Evolutionary conservation across 78 protist genomes (phyloP).

Genomic region (Isochrysis galbana): DNA sequence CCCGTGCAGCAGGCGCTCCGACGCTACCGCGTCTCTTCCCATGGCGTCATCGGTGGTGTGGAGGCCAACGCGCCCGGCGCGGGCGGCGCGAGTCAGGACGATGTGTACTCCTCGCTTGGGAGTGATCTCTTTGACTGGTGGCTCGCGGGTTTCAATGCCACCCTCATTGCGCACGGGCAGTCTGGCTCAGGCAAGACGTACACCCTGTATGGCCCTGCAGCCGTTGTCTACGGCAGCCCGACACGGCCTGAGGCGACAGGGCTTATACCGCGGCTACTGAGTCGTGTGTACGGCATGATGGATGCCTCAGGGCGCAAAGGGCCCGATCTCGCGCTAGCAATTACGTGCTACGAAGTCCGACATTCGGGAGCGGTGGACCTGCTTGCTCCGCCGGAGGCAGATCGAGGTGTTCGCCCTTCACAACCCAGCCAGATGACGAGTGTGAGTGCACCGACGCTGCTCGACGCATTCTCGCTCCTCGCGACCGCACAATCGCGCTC

Average conservation of each 20-base stretch:
- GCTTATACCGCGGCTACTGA: background rate
- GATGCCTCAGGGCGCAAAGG: background rate
- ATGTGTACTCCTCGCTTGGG: background rate
- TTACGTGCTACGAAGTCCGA: background rate
- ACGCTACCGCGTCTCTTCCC: background rate
- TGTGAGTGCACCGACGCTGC: background rate
- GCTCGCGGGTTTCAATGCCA: slow-evolving; percentile 11
- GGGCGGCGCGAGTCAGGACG: background rate
- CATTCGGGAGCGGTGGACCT: background rate
- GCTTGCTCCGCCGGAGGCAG: background rate
- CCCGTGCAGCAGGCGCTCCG: background rate
- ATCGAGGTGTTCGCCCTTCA: background rate
- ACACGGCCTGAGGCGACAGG: background rate
- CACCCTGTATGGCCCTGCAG: background rate
- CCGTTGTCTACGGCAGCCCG: background rate
- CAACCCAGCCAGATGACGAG: too few relatives aligned
- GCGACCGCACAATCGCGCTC: background rate
- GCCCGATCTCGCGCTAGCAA: background rate
- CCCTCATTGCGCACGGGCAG: background rate
- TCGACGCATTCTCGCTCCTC: background rate
- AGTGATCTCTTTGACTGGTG: background rate
- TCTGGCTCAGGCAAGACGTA: slow-evolving; percentile 10
- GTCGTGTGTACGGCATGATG: background rate
- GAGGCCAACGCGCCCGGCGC: background rate
- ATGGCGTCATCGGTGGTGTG: background rate